Percentiles rank a stretch among this genome's conserved stretches.
These are phyloP conservation scores for Coprinellus aureogranulatus DNA, from an alignment of 768 basidiomycete genomes.

Conservation along the genomic window DNA sequence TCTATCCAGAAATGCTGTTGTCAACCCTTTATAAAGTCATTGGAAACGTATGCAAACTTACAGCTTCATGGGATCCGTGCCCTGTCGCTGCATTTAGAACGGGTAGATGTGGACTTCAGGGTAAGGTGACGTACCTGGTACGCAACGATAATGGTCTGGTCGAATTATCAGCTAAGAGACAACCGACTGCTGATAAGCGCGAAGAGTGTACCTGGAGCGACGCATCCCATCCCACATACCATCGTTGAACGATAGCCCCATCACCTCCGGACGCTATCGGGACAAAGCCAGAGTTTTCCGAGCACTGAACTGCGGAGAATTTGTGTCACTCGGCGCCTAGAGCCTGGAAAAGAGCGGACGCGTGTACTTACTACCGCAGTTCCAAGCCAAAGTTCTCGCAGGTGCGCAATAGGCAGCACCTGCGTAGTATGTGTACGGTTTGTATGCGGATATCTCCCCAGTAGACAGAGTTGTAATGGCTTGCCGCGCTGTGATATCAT, in stretches of 20 bases:
- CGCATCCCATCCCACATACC: constrained; percentile 45
- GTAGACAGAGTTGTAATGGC: constrained; percentile 34
- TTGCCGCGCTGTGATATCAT: constrained; percentile 11
- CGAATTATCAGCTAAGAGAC: background rate
- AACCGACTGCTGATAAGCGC: background rate
- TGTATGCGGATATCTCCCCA: constrained; percentile 40
- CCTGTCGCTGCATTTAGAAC: background rate
- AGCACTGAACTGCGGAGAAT: background rate
- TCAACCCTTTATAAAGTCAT: background rate
- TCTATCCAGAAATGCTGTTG: constrained; percentile 21
- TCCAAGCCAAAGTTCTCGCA: constrained; percentile 43
- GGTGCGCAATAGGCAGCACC: constrained; percentile 48
- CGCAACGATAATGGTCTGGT: constrained; percentile 32
- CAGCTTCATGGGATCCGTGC: constrained; percentile 16
- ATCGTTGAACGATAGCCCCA: constrained; percentile 40
- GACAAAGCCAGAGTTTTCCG: constrained; percentile 27
- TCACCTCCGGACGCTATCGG: constrained; percentile 52
- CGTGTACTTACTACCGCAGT: constrained; percentile 35
- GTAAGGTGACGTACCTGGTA: constrained; percentile 26
- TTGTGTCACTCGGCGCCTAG: background rate
- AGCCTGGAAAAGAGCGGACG: background rate
- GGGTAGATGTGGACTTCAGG: background rate
- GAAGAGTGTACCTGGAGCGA: constrained; percentile 22
- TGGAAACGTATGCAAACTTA: background rate
- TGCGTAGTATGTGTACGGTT: constrained; percentile 47